Conservation (phyloP, 2,329 filamentous ascomycete genomes). For the Alternaria conjuncta region DNA sequence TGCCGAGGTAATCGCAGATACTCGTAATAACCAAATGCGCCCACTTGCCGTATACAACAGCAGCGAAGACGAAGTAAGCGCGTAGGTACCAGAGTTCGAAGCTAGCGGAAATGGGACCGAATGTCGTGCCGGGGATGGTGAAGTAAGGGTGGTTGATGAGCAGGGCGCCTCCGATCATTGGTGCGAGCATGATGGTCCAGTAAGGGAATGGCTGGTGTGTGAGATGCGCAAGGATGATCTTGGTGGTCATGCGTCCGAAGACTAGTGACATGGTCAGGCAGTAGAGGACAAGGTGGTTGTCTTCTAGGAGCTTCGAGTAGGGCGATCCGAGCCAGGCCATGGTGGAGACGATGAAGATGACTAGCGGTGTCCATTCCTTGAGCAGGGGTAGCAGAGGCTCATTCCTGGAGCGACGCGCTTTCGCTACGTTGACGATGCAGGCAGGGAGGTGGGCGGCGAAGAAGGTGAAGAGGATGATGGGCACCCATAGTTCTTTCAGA, state of each 20-base stretch:
- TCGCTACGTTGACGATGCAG: conserved; percentile 84
- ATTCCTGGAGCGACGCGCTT: conserved; percentile 73
- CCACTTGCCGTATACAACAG: conserved; percentile 91
- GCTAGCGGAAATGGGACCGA: conserved; percentile 68
- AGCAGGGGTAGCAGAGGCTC: conserved; percentile 83
- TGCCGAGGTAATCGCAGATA: conserved; percentile 90
- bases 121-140: conserved; percentile 44
- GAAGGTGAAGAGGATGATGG: conserved; percentile 57
- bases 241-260: conserved; percentile 97
- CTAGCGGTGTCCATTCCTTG: conserved; percentile 91
- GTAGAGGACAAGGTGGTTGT: conserved; percentile 91
- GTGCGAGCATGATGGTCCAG: conserved; percentile 91
- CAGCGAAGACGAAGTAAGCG: conserved; percentile 81
- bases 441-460: conserved; percentile 76
- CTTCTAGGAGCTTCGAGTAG: conserved; percentile 77
- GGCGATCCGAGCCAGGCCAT: conserved; percentile 89
- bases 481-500: conserved; percentile 89
- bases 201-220: conserved; percentile 93
- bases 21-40: conserved; percentile 87
- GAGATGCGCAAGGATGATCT: conserved; percentile 96
- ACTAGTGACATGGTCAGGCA: conserved; percentile 96
- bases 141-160: conserved; percentile 82
- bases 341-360: conserved; percentile 76
- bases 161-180: conserved; percentile 83
- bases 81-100: conserved; percentile 83